Evolutionary conservation across 495 filamentous ascomycete species (phyloP).

Genomic region (Parathielavia hyrcaniae): DNA sequence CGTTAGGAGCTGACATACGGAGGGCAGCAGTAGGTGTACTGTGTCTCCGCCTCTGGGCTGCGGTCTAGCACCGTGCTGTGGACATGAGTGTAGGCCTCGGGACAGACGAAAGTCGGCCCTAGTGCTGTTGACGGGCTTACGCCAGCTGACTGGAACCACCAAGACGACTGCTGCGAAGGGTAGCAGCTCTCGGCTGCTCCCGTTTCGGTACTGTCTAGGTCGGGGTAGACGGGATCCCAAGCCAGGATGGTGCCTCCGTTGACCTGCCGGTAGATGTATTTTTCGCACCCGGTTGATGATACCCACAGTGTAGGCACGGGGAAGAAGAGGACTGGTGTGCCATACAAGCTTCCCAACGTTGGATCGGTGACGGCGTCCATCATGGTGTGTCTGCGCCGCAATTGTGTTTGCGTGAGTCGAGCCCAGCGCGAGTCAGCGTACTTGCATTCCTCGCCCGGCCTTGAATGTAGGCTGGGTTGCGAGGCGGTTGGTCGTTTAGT

Average conservation of each 20-base stretch:
- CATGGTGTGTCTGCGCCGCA: background rate
- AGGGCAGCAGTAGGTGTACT: conserved; percentile 4
- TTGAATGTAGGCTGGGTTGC: no score
- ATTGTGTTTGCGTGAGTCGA: no score
- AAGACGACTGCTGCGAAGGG: background rate
- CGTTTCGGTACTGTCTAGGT: no score
- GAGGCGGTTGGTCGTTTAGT: no score
- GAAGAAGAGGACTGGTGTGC: background rate
- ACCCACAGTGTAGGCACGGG: background rate
- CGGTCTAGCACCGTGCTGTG: background rate
- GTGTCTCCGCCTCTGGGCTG: background rate
- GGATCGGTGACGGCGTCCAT: background rate
- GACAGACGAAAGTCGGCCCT: conserved; percentile 2
- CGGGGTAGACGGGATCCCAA: background rate
- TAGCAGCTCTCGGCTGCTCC: background rate
- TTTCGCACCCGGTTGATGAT: background rate
- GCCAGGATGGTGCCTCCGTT: background rate
- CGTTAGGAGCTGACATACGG: background rate
- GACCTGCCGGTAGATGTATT: background rate
- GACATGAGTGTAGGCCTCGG: background rate
- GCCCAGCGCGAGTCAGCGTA: no score
- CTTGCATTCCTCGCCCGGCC: no score
- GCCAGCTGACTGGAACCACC: background rate
- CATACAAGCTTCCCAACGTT: background rate
- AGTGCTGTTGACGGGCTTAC: background rate